Evolutionary conservation across 208 protist genomes (phyloP).

Genomic region (Trypanosomatidae sp.): DNA sequence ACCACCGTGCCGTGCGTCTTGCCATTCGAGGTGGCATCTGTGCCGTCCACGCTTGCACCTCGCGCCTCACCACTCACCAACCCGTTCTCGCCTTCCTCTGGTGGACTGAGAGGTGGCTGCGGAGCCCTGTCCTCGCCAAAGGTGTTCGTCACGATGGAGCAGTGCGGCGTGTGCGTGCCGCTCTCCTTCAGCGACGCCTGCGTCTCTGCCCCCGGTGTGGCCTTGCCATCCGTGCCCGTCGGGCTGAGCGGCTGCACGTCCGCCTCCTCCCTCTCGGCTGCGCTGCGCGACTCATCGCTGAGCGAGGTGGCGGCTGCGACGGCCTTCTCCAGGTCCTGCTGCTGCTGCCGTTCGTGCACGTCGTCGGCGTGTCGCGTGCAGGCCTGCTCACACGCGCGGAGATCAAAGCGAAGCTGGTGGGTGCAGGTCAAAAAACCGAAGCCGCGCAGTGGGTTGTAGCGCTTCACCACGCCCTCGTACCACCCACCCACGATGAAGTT

Average conservation of each 20-base stretch:
- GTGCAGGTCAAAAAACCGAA: slow-evolving; percentile 75
- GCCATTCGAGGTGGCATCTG: background rate
- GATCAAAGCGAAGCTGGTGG: slow-evolving; percentile 30
- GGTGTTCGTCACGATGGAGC: background rate
- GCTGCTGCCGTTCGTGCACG: slow-evolving; percentile 17
- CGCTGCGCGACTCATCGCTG: too few relatives aligned
- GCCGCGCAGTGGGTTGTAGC: slow-evolving; percentile 71
- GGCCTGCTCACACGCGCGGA: slow-evolving; percentile 21
- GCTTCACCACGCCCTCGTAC: slow-evolving; percentile 75
- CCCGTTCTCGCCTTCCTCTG: too few relatives aligned
- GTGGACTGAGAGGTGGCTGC: too few relatives aligned
- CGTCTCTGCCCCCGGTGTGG: background rate
- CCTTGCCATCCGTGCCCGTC: too few relatives aligned
- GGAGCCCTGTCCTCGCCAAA: slow-evolving; percentile 5
- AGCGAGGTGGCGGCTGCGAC: background rate
- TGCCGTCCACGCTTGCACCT: too few relatives aligned
- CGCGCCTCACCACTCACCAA: too few relatives aligned
- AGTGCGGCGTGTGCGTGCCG: background rate
- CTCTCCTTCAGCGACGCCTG: background rate
- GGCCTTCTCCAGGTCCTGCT: slow-evolving; percentile 8
- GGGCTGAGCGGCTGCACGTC: too few relatives aligned
- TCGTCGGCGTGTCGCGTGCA: slow-evolving; percentile 20
- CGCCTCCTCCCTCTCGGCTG: too few relatives aligned
- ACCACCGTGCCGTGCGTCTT: slow-evolving; percentile 30
- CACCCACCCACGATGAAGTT: slow-evolving; percentile 41